Percentiles rank a stretch among this genome's conserved stretches.
Evolutionary conservation across 2,329 filamentous ascomycete genomes (phyloP).

Genomic region (Colletotrichum lini): DNA sequence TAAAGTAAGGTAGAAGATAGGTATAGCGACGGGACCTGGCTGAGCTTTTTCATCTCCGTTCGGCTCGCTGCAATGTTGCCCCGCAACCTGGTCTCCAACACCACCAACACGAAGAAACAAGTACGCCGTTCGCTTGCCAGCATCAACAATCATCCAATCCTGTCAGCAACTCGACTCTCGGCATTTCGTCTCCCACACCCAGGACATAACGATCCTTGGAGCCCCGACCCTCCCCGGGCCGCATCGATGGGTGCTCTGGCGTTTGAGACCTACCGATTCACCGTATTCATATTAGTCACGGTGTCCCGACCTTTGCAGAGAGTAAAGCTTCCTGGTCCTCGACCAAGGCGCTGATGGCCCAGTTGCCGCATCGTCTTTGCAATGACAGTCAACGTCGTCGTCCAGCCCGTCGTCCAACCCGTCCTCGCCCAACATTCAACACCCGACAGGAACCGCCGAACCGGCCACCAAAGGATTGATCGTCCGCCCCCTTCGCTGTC

Average conservation of each 20-base stretch:
- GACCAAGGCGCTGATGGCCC: background rate
- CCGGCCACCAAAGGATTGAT: conserved; percentile 20
- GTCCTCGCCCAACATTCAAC: conserved; percentile 1
- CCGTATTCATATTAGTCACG: background rate
- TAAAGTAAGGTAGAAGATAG: too few species aligned
- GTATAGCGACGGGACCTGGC: conserved; percentile 10
- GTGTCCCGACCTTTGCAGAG: background rate
- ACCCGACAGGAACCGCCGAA: background rate
- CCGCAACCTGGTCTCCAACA: background rate
- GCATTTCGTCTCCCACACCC: conserved; percentile 17
- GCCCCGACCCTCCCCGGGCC: background rate
- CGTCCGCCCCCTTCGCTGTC: conserved; percentile 10
- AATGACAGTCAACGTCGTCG: too few species aligned
- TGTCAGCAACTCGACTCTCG: conserved; percentile 29
- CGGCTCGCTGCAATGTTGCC: conserved; percentile 9
- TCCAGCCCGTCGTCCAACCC: background rate
- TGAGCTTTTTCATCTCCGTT: conserved; percentile 14
- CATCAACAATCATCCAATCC: conserved; percentile 31
- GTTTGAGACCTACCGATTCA: conserved; percentile 13
- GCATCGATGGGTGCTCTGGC: conserved; percentile 19
- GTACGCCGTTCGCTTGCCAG: background rate
- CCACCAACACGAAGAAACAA: background rate
- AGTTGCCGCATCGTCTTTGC: background rate
- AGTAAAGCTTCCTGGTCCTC: background rate
- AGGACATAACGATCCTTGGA: background rate